Base-by-base conservation (phyloP, 306 rosid species). In the Urtica urens region DNA sequence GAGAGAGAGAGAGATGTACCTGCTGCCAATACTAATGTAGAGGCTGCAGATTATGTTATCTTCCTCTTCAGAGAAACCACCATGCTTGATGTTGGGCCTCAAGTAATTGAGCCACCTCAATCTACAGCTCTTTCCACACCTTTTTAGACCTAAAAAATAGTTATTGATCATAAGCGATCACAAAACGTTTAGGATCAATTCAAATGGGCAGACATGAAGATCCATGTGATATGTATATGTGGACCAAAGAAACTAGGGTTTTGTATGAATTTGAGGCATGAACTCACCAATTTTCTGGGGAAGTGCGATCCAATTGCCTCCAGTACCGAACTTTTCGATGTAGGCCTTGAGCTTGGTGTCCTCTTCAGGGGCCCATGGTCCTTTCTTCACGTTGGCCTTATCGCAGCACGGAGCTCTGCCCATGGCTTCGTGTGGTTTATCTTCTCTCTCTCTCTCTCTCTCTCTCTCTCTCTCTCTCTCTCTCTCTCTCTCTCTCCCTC, bases 331-430 rank as follows among this genome's bases (percentile, higher is more conserved):
- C 10, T 70, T 51, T 47, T 92, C 94, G 20, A 92, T 92, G 66
- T 77, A 92, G n/a, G 92, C 63, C 68, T 79, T 92, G 6, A 92
- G 99, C 21, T 58, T 69, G 23, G 86, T 77, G 65, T 92, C 99
- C 38, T 92, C 99, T 69, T 92, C 99, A 3, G 94, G 86, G 28
- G 99, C 73, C 99, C 99, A 92, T 16, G 99, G 99, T 57, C 99
- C 99, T 67, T 64, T 92, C 96, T 92, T 92, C 40, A 92, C 99
- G 58, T 76, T 92, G 26, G 86, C 83, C 65, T 92, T 92, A 72
- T 92, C 99, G 53, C 99, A 92, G 27, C 99, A 92, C 3, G 99
- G 99, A 62, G 99, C 99, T 69, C 99, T 65, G 55, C 99, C 99
- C 99, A 92, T 81, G 4, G 2, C 66, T 67, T 26, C 61, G 10